Base-by-base conservation (phyloP, 306 rosid genomes). In the Potentilla sterilis region DNA sequence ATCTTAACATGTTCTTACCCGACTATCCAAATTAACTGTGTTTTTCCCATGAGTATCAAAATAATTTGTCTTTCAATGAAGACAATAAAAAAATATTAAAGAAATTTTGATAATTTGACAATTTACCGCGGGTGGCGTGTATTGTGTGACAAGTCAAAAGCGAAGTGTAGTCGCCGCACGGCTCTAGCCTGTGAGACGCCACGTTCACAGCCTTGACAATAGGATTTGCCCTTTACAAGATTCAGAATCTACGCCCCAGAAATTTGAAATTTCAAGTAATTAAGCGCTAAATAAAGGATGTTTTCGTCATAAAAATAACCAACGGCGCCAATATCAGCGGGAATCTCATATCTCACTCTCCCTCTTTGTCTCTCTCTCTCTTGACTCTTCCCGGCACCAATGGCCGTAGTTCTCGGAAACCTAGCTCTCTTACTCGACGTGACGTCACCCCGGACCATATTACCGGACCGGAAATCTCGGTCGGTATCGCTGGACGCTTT, bases 341-440 rank as follows among this genome's bases (percentile, higher is more conserved):
- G 59, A 77, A 84, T 51, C 43, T 19, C 70, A 32, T 6, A 74
- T 32, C 66, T 58, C 43, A 21, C 75, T 22, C 65, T 62, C 28
- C n/a, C n/a, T 13, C 1, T 12, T 18, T 14, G 66, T 15, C 7
- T 10, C 28, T 67, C 43, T 80, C 43, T 80, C 38, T 67, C 72
- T 65, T 8, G 22, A 37, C 35, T 67, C 16, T 32, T 69, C 19
- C 51, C 83, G 40, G 79, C 66, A 22, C 19, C 75, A 41, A 95
- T 95, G 97, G 90, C 96, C 7, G 91, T 80, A 49, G 85, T 83
- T 74, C 70, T 92, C 1, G 98, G 97, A 15, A 88, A 95, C 70
- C 69, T 91, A 41, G 89, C 97, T 21, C 82, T 92, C 21, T 51
- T 88, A 75, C 88, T 92, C 0, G 97, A 95, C 80, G 81, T 86